Percentiles rank a stretch among this genome's conserved stretches.
phyloP scores from a whole-genome alignment of 306 rosid genomes.

The Trifolium fragiferum region DNA sequence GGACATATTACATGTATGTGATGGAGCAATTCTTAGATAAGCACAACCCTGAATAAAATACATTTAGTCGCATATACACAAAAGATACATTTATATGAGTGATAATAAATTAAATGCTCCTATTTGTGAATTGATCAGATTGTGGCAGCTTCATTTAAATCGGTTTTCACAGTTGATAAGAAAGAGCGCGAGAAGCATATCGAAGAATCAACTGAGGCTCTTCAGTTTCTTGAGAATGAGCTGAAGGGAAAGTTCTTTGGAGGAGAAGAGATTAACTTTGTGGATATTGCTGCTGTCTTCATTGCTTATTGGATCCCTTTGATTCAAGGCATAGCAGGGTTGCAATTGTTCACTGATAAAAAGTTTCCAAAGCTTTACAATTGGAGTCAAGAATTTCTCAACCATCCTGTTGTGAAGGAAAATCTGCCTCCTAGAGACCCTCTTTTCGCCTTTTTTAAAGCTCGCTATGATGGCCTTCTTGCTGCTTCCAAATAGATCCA shows the following conservation, averaged over 20 bases:
- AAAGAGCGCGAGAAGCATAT: not conserved
- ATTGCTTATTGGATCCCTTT: conserved; percentile 28
- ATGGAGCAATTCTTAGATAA: too few relatives aligned
- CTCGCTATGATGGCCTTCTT: not conserved
- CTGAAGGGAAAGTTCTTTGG: not conserved
- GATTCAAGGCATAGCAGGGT: conserved; percentile 44
- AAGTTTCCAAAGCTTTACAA: conserved; percentile 46
- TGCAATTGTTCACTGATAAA: conserved; percentile 43
- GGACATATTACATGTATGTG: too few relatives aligned
- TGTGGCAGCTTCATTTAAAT: not conserved
- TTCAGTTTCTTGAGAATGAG: not conserved
- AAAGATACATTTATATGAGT: too few relatives aligned
- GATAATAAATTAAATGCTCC: too few relatives aligned
- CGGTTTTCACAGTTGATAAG: not conserved
- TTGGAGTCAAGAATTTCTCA: conserved; percentile 51
- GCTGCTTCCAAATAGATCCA: conserved; percentile 37
- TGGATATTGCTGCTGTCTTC: not conserved
- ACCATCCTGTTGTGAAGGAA: conserved; percentile 41
- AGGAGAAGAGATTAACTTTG: not conserved
- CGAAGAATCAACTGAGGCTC: not conserved
- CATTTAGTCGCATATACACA: too few relatives aligned
- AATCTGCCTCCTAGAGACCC: conserved; percentile 48
- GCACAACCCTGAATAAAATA: too few relatives aligned
- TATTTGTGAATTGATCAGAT: not conserved
- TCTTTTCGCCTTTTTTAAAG: conserved; percentile 22